These are phyloP conservation scores for Euptelea pleiosperma DNA, from an alignment of 164 flowering plant species.

Conservation along the genomic window DNA sequence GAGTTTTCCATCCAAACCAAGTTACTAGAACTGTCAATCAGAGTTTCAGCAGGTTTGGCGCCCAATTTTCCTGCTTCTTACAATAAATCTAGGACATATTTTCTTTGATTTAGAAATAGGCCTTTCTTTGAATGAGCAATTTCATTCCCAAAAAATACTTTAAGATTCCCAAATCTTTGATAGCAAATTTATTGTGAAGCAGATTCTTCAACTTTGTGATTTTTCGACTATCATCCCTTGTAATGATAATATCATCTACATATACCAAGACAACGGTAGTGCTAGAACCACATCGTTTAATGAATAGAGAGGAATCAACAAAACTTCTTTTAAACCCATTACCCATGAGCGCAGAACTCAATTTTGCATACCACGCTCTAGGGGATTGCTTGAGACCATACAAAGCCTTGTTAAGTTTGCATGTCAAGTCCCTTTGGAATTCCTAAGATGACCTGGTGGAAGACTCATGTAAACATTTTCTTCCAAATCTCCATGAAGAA, in stretches of 20 bases:
- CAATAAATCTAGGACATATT: not conserved
- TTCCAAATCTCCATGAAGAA: slow-evolving; percentile 1
- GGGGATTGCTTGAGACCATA: not conserved
- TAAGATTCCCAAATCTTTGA: slow-evolving; percentile 8
- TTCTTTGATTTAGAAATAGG: not conserved
- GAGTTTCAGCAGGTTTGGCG: not conserved
- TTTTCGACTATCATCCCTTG: not conserved
- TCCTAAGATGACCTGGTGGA: not conserved
- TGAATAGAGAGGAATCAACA: not conserved
- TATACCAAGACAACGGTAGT: not conserved
- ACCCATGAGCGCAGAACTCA: not conserved
- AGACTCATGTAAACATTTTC: not conserved
- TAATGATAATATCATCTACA: not conserved
- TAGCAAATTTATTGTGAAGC: not conserved
- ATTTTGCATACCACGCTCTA: not conserved
- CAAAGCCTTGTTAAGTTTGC: not conserved
- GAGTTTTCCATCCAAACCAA: not conserved
- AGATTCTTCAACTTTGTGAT: not conserved
- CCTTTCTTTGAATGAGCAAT: slow-evolving; percentile 4
- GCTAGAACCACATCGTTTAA: too few relatives aligned
- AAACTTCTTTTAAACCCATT: not conserved
- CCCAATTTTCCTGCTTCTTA: not conserved
- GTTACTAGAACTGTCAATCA: not conserved
- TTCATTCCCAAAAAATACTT: slow-evolving; percentile 1
- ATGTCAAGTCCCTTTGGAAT: not conserved